Percentiles rank a stretch among this genome's conserved stretches.
Evolutionary conservation across 106 monocot species (phyloP).

Genomic region (Dendrobium officinale): DNA sequence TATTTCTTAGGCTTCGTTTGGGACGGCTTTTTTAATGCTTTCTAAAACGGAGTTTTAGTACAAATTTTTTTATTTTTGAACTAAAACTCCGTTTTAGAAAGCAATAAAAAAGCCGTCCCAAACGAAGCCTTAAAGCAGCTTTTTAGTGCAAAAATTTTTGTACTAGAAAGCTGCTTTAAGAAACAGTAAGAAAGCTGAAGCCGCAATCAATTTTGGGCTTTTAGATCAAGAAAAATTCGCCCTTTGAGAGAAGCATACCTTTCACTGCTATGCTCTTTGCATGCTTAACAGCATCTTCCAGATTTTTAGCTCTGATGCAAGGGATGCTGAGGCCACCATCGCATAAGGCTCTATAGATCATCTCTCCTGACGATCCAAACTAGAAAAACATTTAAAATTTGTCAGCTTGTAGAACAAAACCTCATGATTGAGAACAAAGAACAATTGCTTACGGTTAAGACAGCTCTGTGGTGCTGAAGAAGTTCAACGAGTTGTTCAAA

Average conservation of each 20-base stretch:
- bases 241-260: conserved; percentile 19
- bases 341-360: conserved; percentile 25
- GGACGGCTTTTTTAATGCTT: too few species aligned
- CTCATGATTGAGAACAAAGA: conserved; percentile 1
- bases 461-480: conserved; percentile 31
- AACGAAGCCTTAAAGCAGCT: too few species aligned
- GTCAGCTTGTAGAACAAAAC: not conserved
- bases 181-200: too few species aligned
- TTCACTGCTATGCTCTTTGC: conserved; percentile 27
- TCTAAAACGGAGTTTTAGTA: too few species aligned
- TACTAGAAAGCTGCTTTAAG: too few species aligned
- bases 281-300: conserved; percentile 30
- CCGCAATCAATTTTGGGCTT: not conserved
- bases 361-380: conserved; percentile 43
- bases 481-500: conserved; percentile 31
- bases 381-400: conserved; percentile 5
- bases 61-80: too few species aligned
- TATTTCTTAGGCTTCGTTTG: too few species aligned
- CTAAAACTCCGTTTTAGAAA: too few species aligned
- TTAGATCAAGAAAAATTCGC: not conserved
- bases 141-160: too few species aligned
- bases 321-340: conserved; percentile 31
- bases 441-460: conserved; percentile 34
- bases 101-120: too few species aligned
- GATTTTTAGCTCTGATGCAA: conserved; percentile 24